Evolutionary conservation across 768 basidiomycete species (phyloP).

Genomic region (Nidula microcarpa): DNA sequence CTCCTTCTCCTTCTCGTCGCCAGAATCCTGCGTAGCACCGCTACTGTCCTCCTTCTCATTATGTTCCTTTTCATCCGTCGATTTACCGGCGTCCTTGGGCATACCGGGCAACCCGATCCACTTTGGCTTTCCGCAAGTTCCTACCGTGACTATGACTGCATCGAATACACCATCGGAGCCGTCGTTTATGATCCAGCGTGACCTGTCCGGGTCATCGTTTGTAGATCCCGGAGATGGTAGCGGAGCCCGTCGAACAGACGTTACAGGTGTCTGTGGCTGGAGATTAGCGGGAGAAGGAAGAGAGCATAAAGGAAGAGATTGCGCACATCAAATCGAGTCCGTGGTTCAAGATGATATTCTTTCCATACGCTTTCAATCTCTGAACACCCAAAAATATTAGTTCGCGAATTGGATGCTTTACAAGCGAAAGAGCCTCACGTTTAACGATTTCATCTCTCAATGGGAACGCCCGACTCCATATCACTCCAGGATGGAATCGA

Average conservation of each 20-base stretch:
- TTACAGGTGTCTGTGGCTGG: conserved; percentile 25
- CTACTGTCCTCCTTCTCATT: not conserved
- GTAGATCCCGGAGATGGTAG: conserved; percentile 3
- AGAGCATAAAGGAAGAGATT: not conserved
- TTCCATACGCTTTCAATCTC: conserved; percentile 43
- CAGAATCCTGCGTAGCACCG: conserved; percentile 4
- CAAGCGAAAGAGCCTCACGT: conserved; percentile 18
- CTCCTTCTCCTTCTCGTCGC: not conserved
- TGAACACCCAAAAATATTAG: conserved; percentile 2
- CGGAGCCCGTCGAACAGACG: conserved; percentile 25
- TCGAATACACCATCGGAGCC: conserved; percentile 44
- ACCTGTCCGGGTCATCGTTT: conserved; percentile 12
- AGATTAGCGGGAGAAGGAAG: not conserved
- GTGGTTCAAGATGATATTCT: conserved; percentile 42
- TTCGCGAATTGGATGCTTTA: not conserved
- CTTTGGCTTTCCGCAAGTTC: conserved; percentile 46
- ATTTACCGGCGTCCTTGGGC: conserved; percentile 22
- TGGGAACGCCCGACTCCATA: conserved; percentile 44
- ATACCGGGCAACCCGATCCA: conserved; percentile 42
- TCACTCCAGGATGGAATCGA: conserved; percentile 43
- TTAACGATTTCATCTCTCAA: conserved; percentile 45
- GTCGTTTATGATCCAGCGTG: conserved; percentile 46
- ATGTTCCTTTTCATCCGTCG: not conserved
- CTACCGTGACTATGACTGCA: conserved; percentile 45
- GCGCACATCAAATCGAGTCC: conserved; percentile 40